Base-by-base conservation (phyloP, 2,329 filamentous ascomycete species). In the Phaeophleospora eucalypticola region DNA sequence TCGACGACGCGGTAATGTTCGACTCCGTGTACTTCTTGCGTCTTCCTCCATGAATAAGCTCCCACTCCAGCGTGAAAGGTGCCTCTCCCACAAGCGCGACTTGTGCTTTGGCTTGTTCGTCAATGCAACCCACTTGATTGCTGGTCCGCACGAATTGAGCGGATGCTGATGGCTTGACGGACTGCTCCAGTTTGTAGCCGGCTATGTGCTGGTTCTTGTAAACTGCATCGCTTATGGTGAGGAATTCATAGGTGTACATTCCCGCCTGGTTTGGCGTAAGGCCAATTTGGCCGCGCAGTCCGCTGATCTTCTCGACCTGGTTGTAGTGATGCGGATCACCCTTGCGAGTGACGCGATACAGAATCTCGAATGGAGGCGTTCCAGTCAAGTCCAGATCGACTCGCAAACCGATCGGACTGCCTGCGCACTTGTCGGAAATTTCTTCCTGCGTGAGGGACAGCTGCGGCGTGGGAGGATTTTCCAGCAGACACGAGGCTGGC, bases 391-490 rank as follows among this genome's bases (percentile, higher is more conserved):
- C 89, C 41, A 98, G 72, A 61, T 93, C 86, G 35, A 98, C 87
- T 9, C 86, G 81, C 45, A 98, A 78, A 34, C 93, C 93, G 52
- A 98, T 87, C 0, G 93, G 89, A 62, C 89, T 95, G 39, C 90
- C 89, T 29, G 90, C 91, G 65, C 93, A 98, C 65, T 94, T 95
- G 67, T 98, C 93, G 43, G 88, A 86, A 36, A 98, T 89, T 52
- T 89, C 84, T 58, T 95, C 86, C 4, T 82, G 77, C 24, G 78
- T 79, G 41, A 98, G 73, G 3, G 80, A 75, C 48, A 98, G 67
- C 45, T 84, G 81, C 8, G 93, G 93, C 68, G 95, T 84, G 0
- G 93, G 84, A 4, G 93, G 93, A 56, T 97, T 98, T 56, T 94
- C 77, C 44, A 98, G 73, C 48, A 95, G 76, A 66, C 91, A 97